Percentiles rank a stretch among this genome's conserved stretches.
Conservation (phyloP, 108 stramenopile species). For the Cyclostephanos tholiformis region DNA sequence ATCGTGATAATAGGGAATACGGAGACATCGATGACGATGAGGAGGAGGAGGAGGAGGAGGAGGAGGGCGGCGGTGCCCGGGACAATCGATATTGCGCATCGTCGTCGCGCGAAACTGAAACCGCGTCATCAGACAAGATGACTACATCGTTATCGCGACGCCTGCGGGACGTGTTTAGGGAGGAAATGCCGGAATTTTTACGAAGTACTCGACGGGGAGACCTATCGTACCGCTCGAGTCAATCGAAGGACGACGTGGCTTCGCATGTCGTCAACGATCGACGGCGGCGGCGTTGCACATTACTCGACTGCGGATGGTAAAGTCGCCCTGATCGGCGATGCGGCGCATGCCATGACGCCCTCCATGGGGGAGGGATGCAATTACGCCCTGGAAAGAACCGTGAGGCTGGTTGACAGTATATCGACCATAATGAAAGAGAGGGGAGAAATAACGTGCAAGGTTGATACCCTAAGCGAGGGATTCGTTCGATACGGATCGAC, state of each 20-base stretch:
- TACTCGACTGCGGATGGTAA: slow-evolving; percentile 33
- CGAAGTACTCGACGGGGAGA: slow-evolving; percentile 6
- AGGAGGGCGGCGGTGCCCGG: too few relatives aligned
- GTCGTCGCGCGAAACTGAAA: too few relatives aligned
- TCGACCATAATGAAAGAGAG: slow-evolving; percentile 11
- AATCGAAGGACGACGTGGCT: slow-evolving; percentile 40
- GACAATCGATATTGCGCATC: slow-evolving; percentile 38
- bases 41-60: too few relatives aligned
- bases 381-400: slow-evolving; percentile 35
- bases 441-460: slow-evolving; percentile 13
- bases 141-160: neutral
- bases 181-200: slow-evolving; percentile 32
- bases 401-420: slow-evolving; percentile 29
- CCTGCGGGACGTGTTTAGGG: slow-evolving; percentile 23
- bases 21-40: slow-evolving; percentile 6
- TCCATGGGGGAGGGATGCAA: slow-evolving; percentile 49
- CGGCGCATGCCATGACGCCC: slow-evolving; percentile 46
- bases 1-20: slow-evolving; percentile 13
- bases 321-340: slow-evolving; percentile 38
- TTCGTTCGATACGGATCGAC: slow-evolving; percentile 30
- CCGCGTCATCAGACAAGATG: neutral
- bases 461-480: slow-evolving; percentile 21
- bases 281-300: neutral
- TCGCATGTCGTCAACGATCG: slow-evolving; percentile 14
- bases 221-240: slow-evolving; percentile 24